Evolutionary conservation across 108 stramenopile genomes (phyloP), one percentile per base, ranked within the genome.

Genomic region (Discostella stelligeroides): DNA sequence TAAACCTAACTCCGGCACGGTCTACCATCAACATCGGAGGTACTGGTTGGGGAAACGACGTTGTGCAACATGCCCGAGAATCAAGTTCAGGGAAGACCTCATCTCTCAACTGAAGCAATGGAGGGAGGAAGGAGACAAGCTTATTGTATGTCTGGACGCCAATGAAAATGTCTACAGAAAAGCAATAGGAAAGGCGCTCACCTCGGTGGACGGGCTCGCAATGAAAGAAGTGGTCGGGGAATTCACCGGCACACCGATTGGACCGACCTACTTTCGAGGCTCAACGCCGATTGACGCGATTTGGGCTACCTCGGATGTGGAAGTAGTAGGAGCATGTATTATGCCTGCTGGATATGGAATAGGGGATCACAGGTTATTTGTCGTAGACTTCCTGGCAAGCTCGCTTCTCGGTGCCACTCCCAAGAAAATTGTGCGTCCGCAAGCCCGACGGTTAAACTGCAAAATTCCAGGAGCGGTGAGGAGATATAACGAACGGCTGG

Each of bases 331-430:
- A n/a, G n/a, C n/a, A n/a, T n/a, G n/a, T n/a, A n/a, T n/a, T n/a
- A n/a, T n/a, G n/a, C n/a, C n/a, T n/a, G n/a, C n/a, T n/a, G n/a
- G n/a, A n/a, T n/a, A n/a, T n/a, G n/a, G 64, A 7, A 48, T 66
- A 1, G 64, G 48, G 6, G 64, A 66, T 51, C 64, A 66, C 25
- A 7, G 64, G 21, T 2, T 66, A 34, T 66, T 66, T 66, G 64
- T 51, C 11, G 29, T 66, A 34, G 49, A 66, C 48, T 37, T 66
- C 3, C 1, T 15, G 2, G 37, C 47, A 1, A 6, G 28, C 3
- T 66, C 25, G 17, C 50, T 66, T 1, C 15, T 66, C 1, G 49
- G 64, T 5, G 28, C 47, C 24, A n/a, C 27, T 8, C 47, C 49
- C 37, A 23, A 21, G 24, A 45, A 23, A 18, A 27, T 43, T 20